Evolutionary conservation across 805 yeast species (phyloP), one percentile per base, ranked within the genome.

Genomic region (Suhomyces prunicola): DNA sequence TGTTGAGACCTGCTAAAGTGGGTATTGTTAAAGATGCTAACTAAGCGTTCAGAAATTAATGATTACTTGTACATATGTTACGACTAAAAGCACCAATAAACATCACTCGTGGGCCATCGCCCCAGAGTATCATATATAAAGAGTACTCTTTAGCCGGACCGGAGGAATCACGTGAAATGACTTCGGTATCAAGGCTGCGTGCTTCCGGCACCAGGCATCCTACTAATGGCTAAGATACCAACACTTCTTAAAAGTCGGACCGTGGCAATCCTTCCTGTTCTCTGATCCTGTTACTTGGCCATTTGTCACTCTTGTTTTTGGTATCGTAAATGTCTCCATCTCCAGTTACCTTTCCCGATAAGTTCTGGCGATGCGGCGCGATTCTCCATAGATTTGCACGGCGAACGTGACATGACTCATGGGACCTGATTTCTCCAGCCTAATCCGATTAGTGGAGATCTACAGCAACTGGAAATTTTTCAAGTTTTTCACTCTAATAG

Each of bases 1-100:
- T 91, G 33, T 80, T 91, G 68, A 84, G 97, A 74, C 96, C 97
- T 31, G 97, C 97, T 54, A 91, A 91, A 79, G 97, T 91, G 60
- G 97, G 97, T 62, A 83, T 91, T 65, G 97, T 91, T 60, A 89
- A 87, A 75, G 82, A 71, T 55, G 49, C 36, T 33, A 31, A 46
- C 19, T 24, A 46, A 10, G 29, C 15, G 23, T 24, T 15, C 31
- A 8, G 46, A 23, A 23, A 47, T 33, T 47, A 36, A 47, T 47
- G 49, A 47, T 35, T 26, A 22, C 42, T 24, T 47, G 49, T 47
- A 47, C 49, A 47, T 47, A 47, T 42, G 31, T 42, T 39, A 39
- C 42, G 42, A 39, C 42, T 39, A 39, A 39, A 39, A 39, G 42
- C 42, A 39, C 42, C 24, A 39, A 39, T 39, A 39, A 39, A 39